Percentiles rank a stretch among this genome's conserved stretches.
phyloP scores from a whole-genome alignment of 208 protist species.

The Wallacemonas collosoma region DNA sequence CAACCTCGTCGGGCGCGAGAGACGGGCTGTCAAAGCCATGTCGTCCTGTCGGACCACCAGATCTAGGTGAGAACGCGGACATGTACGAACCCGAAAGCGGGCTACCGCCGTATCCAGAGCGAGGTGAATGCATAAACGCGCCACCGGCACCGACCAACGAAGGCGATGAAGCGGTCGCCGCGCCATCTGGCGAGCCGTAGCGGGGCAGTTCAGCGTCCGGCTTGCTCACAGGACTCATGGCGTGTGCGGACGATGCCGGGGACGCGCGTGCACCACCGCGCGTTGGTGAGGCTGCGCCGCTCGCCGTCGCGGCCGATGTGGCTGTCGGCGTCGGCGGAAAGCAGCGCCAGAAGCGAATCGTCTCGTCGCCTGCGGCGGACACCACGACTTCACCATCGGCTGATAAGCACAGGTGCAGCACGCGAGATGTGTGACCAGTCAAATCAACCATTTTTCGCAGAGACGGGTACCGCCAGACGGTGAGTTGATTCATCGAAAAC shows the following conservation, averaged over 20 bases:
- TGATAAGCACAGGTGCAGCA: constrained; percentile 97
- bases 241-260: not conserved
- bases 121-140: not conserved
- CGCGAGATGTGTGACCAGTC: constrained; percentile 97
- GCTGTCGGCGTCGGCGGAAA: constrained; percentile 45
- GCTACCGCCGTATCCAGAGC: not conserved
- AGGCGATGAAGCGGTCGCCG: not conserved
- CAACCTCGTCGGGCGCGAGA: constrained; percentile 6
- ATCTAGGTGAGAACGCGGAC: not conserved
- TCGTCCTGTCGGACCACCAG: not conserved
- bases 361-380: constrained; percentile 98
- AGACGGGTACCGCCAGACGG: constrained; percentile 99
- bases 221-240: not conserved
- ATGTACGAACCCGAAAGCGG: not conserved
- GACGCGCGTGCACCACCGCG: too few species aligned
- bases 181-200: not conserved
- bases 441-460: constrained; percentile 97
- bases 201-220: not conserved
- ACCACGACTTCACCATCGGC: constrained; percentile 97
- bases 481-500: constrained; percentile 98
- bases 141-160: not conserved
- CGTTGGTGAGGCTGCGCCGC: not conserved
- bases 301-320: not conserved
- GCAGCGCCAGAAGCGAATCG: constrained; percentile 95
- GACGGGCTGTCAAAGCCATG: not conserved